phyloP scores from a whole-genome alignment of 441 rosid genomes.

The Adansonia madagascariensis region DNA sequence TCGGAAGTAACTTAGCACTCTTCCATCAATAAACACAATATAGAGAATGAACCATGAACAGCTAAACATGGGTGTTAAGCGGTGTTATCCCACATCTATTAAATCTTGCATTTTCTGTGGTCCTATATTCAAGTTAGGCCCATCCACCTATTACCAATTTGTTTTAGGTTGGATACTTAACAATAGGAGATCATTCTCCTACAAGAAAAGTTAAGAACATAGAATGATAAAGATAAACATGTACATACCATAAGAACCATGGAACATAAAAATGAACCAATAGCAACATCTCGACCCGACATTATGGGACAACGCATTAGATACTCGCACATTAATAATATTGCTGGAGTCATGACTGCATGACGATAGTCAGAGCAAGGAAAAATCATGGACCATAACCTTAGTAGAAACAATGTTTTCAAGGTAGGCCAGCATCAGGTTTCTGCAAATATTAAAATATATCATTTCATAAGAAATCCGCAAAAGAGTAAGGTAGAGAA shows the following conservation, averaged over 20 bases:
- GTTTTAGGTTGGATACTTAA: background rate
- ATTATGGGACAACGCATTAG: conserved; percentile 82
- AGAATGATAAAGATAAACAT: conserved; percentile 12
- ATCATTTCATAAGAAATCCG: conserved; percentile 20
- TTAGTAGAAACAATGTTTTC: conserved; percentile 80
- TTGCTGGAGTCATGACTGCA: conserved; percentile 84
- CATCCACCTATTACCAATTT: background rate
- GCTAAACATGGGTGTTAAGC: background rate
- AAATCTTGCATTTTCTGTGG: background rate
- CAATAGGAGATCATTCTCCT: background rate
- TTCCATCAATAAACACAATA: background rate
- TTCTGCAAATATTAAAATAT: conserved; percentile 45
- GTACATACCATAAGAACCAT: conserved; percentile 72
- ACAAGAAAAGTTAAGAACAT: conserved; percentile 21
- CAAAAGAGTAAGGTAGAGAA: conserved; percentile 17
- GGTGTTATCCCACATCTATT: background rate
- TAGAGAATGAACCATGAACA: background rate
- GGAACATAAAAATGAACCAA: conserved; percentile 88
- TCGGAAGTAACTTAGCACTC: background rate
- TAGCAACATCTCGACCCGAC: conserved; percentile 78
- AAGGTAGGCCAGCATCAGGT: conserved; percentile 82
- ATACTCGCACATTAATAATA: conserved; percentile 88
- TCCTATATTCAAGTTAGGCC: background rate
- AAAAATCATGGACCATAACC: conserved; percentile 90
- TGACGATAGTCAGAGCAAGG: conserved; percentile 96